Percentiles rank a stretch among this genome's conserved stretches.
phyloP scores from a whole-genome alignment of 345 rosid genomes.

The Pistacia vera region DNA sequence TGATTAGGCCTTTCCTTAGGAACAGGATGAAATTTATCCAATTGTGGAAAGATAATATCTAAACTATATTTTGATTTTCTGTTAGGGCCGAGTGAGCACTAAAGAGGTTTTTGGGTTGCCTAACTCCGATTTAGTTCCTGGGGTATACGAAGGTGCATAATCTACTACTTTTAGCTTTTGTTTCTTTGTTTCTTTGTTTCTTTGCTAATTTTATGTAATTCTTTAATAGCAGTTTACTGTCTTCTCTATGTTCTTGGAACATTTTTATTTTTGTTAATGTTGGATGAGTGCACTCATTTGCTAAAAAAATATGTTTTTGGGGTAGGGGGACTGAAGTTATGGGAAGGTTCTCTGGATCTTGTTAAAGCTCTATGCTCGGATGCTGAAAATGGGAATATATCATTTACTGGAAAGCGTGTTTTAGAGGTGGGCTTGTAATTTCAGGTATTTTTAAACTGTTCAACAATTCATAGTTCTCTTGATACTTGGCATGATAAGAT shows the following conservation, averaged over 20 bases:
- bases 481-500: neutral
- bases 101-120: conserved; percentile 84
- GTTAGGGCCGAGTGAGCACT: conserved; percentile 85
- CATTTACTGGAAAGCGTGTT: conserved; percentile 64
- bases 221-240: neutral
- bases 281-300: neutral
- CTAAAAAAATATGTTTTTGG: neutral
- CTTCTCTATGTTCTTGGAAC: neutral
- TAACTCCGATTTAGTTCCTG: conserved; percentile 89
- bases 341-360: conserved; percentile 98
- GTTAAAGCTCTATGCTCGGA: conserved; percentile 71
- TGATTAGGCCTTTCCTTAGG: too few relatives aligned
- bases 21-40: neutral
- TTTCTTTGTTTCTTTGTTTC: too few relatives aligned
- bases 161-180: neutral
- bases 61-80: conserved; percentile 13
- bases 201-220: neutral
- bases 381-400: conserved; percentile 46
- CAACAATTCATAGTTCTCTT: neutral
- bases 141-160: conserved; percentile 81
- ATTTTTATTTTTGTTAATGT: neutral
- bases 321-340: conserved; percentile 90
- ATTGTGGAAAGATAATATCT: neutral
- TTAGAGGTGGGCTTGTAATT: conserved; percentile 69
- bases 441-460: conserved; percentile 25